Conservation (phyloP, 2,329 filamentous ascomycete species). For the Stachybotrys elegans region DNA sequence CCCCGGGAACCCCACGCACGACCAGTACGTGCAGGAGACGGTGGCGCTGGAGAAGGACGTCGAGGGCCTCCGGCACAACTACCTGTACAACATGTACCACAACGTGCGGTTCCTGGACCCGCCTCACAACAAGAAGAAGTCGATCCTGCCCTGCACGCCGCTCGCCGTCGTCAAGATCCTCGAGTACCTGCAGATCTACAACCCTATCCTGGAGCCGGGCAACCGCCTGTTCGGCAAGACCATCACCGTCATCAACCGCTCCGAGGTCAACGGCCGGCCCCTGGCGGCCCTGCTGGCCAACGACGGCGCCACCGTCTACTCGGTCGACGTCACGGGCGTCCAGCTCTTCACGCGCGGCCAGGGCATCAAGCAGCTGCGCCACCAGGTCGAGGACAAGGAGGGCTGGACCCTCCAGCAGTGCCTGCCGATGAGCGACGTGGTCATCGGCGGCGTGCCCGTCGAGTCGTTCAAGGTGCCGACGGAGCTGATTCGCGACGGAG, state of each 20-base stretch:
- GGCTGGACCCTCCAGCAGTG: constrained; percentile 77
- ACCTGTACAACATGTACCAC: constrained; percentile 99
- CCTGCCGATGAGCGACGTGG: constrained; percentile 83
- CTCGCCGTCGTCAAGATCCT: constrained; percentile 95
- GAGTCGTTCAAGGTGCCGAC: constrained; percentile 88
- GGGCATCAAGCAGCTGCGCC: constrained; percentile 78
- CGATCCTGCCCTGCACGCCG: constrained; percentile 90
- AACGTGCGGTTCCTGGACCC: constrained; percentile 92
- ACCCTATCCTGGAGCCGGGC: constrained; percentile 85
- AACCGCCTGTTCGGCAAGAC: constrained; percentile 91
- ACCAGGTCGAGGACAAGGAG: constrained; percentile 81
- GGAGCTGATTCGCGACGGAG: constrained; percentile 77
- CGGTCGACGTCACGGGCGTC: constrained; percentile 85
- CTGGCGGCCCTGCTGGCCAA: constrained; percentile 91
- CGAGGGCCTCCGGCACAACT: constrained; percentile 86
- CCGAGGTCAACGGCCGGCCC: constrained; percentile 90
- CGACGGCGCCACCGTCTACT: constrained; percentile 93
- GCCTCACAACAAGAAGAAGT: constrained; percentile 74
- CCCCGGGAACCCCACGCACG: constrained; percentile 70
- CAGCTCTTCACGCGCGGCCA: constrained; percentile 88
- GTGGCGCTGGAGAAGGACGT: constrained; percentile 90
- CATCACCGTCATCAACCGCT: constrained; percentile 93
- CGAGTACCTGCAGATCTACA: constrained; percentile 94
- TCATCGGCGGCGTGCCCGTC: constrained; percentile 87
- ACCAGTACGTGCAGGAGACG: constrained; percentile 93